Percentiles rank a stretch among this genome's conserved stretches.
Evolutionary conservation across 2,329 filamentous ascomycete species (phyloP).

Genomic region (Cyclaneusma minus): DNA sequence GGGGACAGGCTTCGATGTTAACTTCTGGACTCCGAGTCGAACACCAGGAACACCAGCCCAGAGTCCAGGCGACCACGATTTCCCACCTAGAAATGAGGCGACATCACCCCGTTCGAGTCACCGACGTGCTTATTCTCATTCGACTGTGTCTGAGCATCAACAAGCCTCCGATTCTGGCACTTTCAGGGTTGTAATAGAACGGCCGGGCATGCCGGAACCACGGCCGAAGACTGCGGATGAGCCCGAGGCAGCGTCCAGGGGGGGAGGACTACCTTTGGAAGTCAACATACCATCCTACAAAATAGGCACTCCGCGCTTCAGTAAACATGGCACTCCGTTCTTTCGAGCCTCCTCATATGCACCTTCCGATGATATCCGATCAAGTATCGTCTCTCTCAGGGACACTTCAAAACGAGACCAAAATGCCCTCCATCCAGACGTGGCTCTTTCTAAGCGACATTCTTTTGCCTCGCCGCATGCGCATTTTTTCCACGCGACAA

Average conservation of each 20-base stretch:
- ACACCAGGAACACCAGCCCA: constrained; percentile 21
- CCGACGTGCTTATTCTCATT: constrained; percentile 59
- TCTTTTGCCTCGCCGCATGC: constrained; percentile 17
- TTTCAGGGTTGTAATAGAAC: constrained; percentile 69
- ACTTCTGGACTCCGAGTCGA: constrained; percentile 16
- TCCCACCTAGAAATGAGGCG: constrained; percentile 5
- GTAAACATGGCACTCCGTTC: constrained; percentile 56
- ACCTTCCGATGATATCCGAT: constrained; percentile 57
- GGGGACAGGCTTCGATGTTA: constrained; percentile 16
- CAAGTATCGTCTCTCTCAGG: constrained; percentile 38
- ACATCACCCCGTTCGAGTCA: constrained; percentile 22
- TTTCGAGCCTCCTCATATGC: constrained; percentile 70
- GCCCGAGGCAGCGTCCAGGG: constrained; percentile 20
- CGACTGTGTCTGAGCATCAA: constrained; percentile 55
- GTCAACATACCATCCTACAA: constrained; percentile 73
- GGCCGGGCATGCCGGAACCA: constrained; percentile 42
- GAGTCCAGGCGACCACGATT: constrained; percentile 20
- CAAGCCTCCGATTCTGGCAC: constrained; percentile 44
- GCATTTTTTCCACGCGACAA: constrained; percentile 4
- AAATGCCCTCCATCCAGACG: constrained; percentile 9
- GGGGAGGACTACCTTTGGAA: constrained; percentile 43
- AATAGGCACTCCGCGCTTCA: constrained; percentile 71
- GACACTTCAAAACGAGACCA: constrained; percentile 12
- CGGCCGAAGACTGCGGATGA: constrained; percentile 50
- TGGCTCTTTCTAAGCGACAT: constrained; percentile 14